Conservation (phyloP, 768 basidiomycete species). For the Russula sp. region DNA sequence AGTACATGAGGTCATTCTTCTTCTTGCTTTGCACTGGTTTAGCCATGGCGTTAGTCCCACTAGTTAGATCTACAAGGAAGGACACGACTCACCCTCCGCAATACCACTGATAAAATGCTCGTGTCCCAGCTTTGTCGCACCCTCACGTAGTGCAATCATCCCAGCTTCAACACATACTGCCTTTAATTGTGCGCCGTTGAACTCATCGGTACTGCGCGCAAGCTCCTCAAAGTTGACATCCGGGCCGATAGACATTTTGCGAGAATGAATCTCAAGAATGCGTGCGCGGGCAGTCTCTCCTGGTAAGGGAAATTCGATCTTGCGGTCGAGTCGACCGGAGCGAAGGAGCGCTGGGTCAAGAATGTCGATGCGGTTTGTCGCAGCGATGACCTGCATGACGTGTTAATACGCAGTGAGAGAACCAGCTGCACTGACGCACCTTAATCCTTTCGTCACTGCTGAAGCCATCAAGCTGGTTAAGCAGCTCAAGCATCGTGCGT, state of each 20-base stretch:
- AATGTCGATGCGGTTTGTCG: conserved; percentile 98
- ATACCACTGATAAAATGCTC: conserved; percentile 96
- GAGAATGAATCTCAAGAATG: conserved; percentile 93
- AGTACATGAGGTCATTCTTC: conserved; percentile 97
- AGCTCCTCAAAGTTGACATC: conserved; percentile 98
- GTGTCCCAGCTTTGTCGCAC: conserved; percentile 80
- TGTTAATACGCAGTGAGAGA: conserved; percentile 1
- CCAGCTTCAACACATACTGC: conserved; percentile 99
- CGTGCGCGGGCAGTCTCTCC: conserved; percentile 94
- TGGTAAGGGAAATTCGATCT: conserved; percentile 97
- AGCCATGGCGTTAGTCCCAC: conserved; percentile 25
- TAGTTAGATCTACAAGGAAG: conserved; percentile 7
- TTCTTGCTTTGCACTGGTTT: conserved; percentile 94
- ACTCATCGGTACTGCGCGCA: conserved; percentile 95
- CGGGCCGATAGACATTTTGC: conserved; percentile 84
- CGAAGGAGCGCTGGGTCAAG: conserved; percentile 97
- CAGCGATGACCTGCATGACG: conserved; percentile 85
- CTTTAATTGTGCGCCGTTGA: conserved; percentile 95
- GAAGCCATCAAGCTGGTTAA: conserved; percentile 98
- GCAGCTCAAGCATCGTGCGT: conserved; percentile 97
- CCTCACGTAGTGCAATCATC: conserved; percentile 96
- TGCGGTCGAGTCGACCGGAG: conserved; percentile 94
- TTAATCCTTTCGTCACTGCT: conserved; percentile 97
- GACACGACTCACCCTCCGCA: conserved; percentile 56
- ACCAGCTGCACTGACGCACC: conserved; percentile 39